Percentiles rank a stretch among this genome's conserved stretches.
phyloP scores from a whole-genome alignment of 2,329 filamentous ascomycete genomes.

The Exophiala alcalophila region DNA sequence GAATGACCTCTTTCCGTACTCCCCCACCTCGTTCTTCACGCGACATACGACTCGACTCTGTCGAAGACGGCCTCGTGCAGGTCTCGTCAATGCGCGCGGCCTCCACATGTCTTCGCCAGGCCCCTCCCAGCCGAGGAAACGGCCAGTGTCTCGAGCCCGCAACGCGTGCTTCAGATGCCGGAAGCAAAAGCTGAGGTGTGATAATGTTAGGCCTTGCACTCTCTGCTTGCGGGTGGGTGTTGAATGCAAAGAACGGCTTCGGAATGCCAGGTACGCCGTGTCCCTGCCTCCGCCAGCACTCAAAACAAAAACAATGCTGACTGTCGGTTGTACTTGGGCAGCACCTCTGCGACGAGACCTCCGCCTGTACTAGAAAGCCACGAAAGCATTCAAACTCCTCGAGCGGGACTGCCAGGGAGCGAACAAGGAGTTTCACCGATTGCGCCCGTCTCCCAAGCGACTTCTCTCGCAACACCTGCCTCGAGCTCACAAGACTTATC shows the following conservation, averaged over 20 bases:
- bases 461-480: not conserved
- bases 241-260: slow-evolving; percentile 20
- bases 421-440: too few species aligned
- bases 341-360: not conserved
- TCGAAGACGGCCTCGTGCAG: too few species aligned
- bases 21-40: too few species aligned
- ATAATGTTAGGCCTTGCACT: slow-evolving; percentile 19
- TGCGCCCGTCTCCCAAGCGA: not conserved
- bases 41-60: too few species aligned
- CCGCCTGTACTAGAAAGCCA: too few species aligned
- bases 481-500: slow-evolving; percentile 5
- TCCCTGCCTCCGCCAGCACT: not conserved
- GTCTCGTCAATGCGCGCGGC: too few species aligned
- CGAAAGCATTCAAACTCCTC: too few species aligned
- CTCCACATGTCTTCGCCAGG: slow-evolving; percentile 6
- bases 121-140: slow-evolving; percentile 9
- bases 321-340: not conserved
- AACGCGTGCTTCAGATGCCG: slow-evolving; percentile 22
- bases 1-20: too few species aligned
- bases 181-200: slow-evolving; percentile 23
- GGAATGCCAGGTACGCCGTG: not conserved
- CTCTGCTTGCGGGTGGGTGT: slow-evolving; percentile 18
- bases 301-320: not conserved
- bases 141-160: slow-evolving; percentile 16
- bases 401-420: too few species aligned